Conservation (phyloP, 768 basidiomycete genomes). For the Solioccasus polychromus region DNA sequence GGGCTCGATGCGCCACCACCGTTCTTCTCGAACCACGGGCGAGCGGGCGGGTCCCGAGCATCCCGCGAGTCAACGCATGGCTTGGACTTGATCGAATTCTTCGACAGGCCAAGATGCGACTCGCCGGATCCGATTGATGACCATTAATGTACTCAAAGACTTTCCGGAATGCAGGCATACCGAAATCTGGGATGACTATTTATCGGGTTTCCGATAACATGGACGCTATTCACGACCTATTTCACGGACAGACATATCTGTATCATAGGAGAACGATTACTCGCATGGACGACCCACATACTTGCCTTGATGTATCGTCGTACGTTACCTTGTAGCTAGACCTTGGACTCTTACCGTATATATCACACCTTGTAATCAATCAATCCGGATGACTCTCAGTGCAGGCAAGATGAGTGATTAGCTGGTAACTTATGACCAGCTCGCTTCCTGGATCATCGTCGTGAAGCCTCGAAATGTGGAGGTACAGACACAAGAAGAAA, state of each 20-base stretch:
- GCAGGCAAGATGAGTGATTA: neutral
- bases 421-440: slow-evolving; percentile 12
- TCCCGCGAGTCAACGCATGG: neutral
- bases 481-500: slow-evolving; percentile 13
- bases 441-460: slow-evolving; percentile 10
- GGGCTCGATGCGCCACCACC: slow-evolving; percentile 14
- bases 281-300: neutral
- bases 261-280: slow-evolving; percentile 8
- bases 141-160: too few relatives aligned
- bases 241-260: neutral
- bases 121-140: slow-evolving; percentile 18
- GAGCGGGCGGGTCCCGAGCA: neutral
- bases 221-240: neutral
- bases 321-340: slow-evolving; percentile 9
- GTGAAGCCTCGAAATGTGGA: slow-evolving; percentile 9
- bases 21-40: slow-evolving; percentile 1
- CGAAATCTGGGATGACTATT: neutral
- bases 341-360: too few relatives aligned
- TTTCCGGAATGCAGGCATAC: too few relatives aligned
- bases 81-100: neutral
- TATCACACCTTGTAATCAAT: neutral
- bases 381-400: neutral
- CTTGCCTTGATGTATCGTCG: neutral
- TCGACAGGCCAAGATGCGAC: slow-evolving; percentile 19
- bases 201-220: neutral